phyloP scores from a whole-genome alignment of 345 rosid species.

The Kernera saxatilis region DNA sequence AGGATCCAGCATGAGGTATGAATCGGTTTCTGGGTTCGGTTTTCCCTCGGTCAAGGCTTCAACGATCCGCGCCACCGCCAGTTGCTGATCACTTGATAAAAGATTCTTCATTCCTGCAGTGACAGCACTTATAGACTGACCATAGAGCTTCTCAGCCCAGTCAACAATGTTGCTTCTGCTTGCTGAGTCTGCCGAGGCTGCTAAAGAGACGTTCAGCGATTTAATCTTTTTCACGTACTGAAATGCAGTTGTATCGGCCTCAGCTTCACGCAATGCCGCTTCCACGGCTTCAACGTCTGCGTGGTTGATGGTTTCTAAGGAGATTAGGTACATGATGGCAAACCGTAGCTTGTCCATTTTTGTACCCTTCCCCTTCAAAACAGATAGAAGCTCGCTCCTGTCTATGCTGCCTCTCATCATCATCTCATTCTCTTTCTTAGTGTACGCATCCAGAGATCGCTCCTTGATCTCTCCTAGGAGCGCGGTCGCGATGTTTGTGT shows the following conservation, averaged over 20 bases:
- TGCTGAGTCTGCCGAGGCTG: constrained; percentile 67
- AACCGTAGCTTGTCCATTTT: constrained; percentile 70
- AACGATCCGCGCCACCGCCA: constrained; percentile 61
- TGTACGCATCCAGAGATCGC: constrained; percentile 70
- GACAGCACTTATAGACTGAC: constrained; percentile 75
- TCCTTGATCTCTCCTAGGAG: constrained; percentile 79
- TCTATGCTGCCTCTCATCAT: constrained; percentile 62
- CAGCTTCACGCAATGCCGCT: constrained; percentile 62
- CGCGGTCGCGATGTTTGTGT: constrained; percentile 67
- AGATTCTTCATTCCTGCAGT: constrained; percentile 86
- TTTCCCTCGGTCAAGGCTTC: constrained; percentile 83
- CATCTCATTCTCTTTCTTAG: constrained; percentile 78
- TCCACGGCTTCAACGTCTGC: constrained; percentile 67
- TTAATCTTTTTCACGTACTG: constrained; percentile 82
- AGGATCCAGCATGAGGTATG: constrained; percentile 69
- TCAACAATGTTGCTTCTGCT: constrained; percentile 79
- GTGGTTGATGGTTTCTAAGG: constrained; percentile 59
- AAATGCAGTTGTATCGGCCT: constrained; percentile 66
- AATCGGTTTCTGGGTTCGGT: constrained; percentile 68
- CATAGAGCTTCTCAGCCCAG: constrained; percentile 88
- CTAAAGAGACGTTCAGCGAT: constrained; percentile 63
- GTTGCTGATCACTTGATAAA: constrained; percentile 59
- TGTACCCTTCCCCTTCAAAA: constrained; percentile 71
- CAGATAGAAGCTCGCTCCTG: constrained; percentile 50
- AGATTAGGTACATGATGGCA: constrained; percentile 53